phyloP scores from a whole-genome alignment of 2,329 filamentous ascomycete species.

The Talaromyces islandicus region DNA sequence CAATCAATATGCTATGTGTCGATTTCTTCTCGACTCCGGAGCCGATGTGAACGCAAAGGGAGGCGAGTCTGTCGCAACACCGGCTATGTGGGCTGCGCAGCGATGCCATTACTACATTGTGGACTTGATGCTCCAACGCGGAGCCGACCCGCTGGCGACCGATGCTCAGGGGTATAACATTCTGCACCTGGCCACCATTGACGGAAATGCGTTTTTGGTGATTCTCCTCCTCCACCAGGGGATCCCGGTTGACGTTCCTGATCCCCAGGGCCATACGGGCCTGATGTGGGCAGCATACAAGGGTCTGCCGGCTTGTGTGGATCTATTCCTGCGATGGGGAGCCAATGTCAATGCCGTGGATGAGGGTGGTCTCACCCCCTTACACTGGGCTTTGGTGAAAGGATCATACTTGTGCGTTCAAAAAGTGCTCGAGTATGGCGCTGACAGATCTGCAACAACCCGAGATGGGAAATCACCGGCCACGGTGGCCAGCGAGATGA shows the following conservation, averaged over 20 bases:
- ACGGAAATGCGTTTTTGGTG: constrained; percentile 87
- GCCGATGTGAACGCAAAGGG: constrained; percentile 93
- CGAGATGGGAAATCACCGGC: constrained; percentile 84
- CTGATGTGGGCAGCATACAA: constrained; percentile 99
- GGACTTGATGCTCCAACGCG: constrained; percentile 81
- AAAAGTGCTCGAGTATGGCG: constrained; percentile 91
- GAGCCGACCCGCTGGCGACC: constrained; percentile 85
- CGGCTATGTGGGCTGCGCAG: constrained; percentile 95
- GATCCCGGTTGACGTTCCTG: constrained; percentile 85
- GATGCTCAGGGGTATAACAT: constrained; percentile 98
- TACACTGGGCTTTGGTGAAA: constrained; percentile 96
- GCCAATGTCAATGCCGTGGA: constrained; percentile 87
- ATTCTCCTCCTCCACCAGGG: constrained; percentile 89
- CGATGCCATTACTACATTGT: constrained; percentile 95
- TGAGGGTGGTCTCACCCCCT: constrained; percentile 85
- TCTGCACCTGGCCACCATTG: constrained; percentile 92
- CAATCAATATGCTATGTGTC: constrained; percentile 96
- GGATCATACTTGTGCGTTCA: constrained; percentile 83
- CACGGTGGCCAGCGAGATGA: constrained; percentile 82
- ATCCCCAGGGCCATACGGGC: constrained; percentile 84
- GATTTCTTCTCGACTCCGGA: constrained; percentile 79
- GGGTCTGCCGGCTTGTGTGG: constrained; percentile 85
- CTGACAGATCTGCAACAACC: constrained; percentile 87
- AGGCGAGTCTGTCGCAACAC: constrained; percentile 88
- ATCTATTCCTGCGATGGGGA: constrained; percentile 89